phyloP scores from a whole-genome alignment of 1,139 yeast species.

The Zygoascus meyerae region DNA sequence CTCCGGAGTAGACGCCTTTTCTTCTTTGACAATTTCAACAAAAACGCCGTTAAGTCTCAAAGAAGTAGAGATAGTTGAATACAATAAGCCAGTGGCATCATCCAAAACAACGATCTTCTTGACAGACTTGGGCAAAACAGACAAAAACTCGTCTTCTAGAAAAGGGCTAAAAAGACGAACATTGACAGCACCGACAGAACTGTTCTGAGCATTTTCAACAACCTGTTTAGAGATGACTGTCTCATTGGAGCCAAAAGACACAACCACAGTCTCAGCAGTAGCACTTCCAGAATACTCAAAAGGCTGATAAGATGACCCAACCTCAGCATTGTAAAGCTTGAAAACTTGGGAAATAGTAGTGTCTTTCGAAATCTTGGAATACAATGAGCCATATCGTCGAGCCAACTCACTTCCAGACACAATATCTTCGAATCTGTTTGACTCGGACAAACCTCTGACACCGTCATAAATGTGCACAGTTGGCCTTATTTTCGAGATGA shows the following conservation, averaged over 20 bases:
- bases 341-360: slow-evolving; percentile 16
- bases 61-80: slow-evolving; percentile 70
- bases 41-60: slow-evolving; percentile 37
- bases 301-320: slow-evolving; percentile 56
- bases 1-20: slow-evolving; percentile 27
- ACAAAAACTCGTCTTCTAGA: slow-evolving; percentile 55
- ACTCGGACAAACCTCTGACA: slow-evolving; percentile 54
- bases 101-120: slow-evolving; percentile 61
- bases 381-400: slow-evolving; percentile 33
- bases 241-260: slow-evolving; percentile 70
- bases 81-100: slow-evolving; percentile 48
- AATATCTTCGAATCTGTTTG: slow-evolving; percentile 45
- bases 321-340: slow-evolving; percentile 40
- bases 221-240: slow-evolving; percentile 48
- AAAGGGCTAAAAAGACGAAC: slow-evolving; percentile 64
- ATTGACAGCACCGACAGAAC: slow-evolving; percentile 57
- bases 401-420: slow-evolving; percentile 44
- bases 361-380: slow-evolving; percentile 1
- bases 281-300: slow-evolving; percentile 66
- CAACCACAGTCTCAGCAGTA: slow-evolving; percentile 64
- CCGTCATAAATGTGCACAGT: slow-evolving; percentile 78
- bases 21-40: slow-evolving; percentile 25
- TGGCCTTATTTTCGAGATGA: slow-evolving; percentile 56
- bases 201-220: slow-evolving; percentile 31
- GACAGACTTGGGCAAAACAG: slow-evolving; percentile 52